Evolutionary conservation across 441 rosid species (phyloP), one percentile per base, ranked within the genome.

Genomic region (Cnidoscolus chayamansa): DNA sequence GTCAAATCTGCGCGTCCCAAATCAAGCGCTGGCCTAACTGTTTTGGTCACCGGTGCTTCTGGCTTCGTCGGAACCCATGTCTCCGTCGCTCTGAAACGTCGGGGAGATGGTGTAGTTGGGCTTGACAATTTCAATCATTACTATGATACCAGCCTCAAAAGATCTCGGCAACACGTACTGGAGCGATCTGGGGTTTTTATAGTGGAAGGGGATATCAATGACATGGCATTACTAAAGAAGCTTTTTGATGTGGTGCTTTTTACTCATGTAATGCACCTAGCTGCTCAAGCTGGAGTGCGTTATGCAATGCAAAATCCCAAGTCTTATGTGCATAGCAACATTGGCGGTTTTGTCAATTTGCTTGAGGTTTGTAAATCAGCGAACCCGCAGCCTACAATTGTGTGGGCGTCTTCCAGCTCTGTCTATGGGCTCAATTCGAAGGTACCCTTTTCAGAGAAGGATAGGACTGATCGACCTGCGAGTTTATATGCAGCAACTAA

Each of bases 41-140:
- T 92, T 8, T 73, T 90, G 1, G 96, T 92, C 76, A 92, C 94
- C 25, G 91, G 93, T 17, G 93, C 95, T 2, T 86, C 92, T 16
- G 92, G 97, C 20, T 91, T 91, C 63, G 89, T 90, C 17, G 96
- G 97, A 0, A 81, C 85, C 1, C 96, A 90, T 31, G 88, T 88
- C 32, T 80, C 90, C 0, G 74, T 87, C 15, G 84, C 91, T 9
- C 73, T 92, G 12, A 80, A 85, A 67, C 85, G 85, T 45, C 88
- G 92, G 9, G 96, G 97, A 10, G 96, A 90, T 35, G 96, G 97
- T 13, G 94, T 92, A 37, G 64, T 92, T 0, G 97, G 94, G n/a
- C 78, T 92, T 0, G 94, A 92, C 63, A 88, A 90, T 77, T 88
- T 90, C 80, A 87, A 92, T 62, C 78, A 72, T 0, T 89, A 89